These are phyloP conservation scores for Penicillium riverlandense DNA, from an alignment of 495 filamentous ascomycete genomes.

Conservation along the genomic window DNA sequence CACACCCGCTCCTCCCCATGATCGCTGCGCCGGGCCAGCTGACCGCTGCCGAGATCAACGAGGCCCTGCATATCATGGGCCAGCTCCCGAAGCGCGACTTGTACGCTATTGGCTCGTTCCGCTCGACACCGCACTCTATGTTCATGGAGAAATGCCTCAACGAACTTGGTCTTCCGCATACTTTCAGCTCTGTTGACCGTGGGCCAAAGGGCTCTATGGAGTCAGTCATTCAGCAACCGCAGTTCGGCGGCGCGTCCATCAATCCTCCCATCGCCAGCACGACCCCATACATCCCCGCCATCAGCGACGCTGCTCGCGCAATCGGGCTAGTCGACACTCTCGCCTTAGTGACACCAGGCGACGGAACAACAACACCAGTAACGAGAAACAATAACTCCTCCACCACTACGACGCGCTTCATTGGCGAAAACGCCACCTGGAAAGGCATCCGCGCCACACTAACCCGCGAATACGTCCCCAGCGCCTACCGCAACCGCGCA, in stretches of 20 bases:
- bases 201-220: conserved; percentile 57
- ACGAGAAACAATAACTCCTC: too few relatives aligned
- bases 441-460: conserved; percentile 75
- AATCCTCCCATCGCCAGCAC: conserved; percentile 55
- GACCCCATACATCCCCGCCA: conserved; percentile 49
- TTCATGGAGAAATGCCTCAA: conserved; percentile 89
- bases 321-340: conserved; percentile 80
- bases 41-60: conserved; percentile 76
- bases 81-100: conserved; percentile 72
- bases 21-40: conserved; percentile 80
- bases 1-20: conserved; percentile 74
- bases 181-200: conserved; percentile 67
- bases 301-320: conserved; percentile 64
- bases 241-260: conserved; percentile 73
- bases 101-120: conserved; percentile 69
- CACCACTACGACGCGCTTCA: conserved; percentile 23
- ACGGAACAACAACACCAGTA: conserved; percentile 21
- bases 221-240: conserved; percentile 57
- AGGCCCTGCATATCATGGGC: conserved; percentile 68
- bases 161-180: conserved; percentile 75
- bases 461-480: conserved; percentile 72
- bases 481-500: conserved; percentile 65
- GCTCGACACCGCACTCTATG: conserved; percentile 64
- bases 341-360: conserved; percentile 40
- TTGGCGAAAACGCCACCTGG: conserved; percentile 77